Percentiles rank a stretch among this genome's conserved stretches.
Conservation (phyloP, 2,329 filamentous ascomycete species). For the Aspergillus viridinutans region DNA sequence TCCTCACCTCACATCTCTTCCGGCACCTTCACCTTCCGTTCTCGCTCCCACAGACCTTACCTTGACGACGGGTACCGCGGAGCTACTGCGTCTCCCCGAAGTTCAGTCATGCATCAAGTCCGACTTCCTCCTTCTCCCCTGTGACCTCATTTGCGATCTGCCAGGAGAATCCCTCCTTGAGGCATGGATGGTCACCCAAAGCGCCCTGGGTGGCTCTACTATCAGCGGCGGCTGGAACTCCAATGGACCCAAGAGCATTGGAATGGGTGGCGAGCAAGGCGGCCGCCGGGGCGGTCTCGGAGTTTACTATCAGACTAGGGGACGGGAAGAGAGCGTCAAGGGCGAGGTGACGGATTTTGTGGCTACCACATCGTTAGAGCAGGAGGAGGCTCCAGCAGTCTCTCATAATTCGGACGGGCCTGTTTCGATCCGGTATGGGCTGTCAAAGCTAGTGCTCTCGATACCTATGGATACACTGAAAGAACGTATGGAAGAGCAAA, state of each 20-base stretch:
- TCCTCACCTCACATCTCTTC: slow-evolving; percentile 48
- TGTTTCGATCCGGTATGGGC: slow-evolving; percentile 61
- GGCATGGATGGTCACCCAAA: slow-evolving; percentile 85
- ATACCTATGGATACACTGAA: slow-evolving; percentile 87
- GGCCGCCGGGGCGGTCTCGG: slow-evolving; percentile 73
- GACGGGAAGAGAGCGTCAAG: slow-evolving; percentile 67
- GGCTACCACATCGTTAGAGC: slow-evolving; percentile 65
- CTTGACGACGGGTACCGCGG: slow-evolving; percentile 82
- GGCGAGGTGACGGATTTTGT: slow-evolving; percentile 92
- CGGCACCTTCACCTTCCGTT: slow-evolving; percentile 58
- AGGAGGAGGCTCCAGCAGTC: slow-evolving; percentile 47
- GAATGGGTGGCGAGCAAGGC: slow-evolving; percentile 52
- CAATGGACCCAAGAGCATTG: slow-evolving; percentile 43
- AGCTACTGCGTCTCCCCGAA: slow-evolving; percentile 79
- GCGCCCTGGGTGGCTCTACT: slow-evolving; percentile 60
- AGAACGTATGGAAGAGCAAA: slow-evolving; percentile 72
- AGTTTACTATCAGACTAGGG: slow-evolving; percentile 87
- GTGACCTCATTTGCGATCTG: slow-evolving; percentile 88
- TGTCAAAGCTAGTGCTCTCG: slow-evolving; percentile 78
- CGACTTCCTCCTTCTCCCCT: slow-evolving; percentile 88
- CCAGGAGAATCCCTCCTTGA: slow-evolving; percentile 78
- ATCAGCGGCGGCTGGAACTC: slow-evolving; percentile 40
- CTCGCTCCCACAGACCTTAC: slow-evolving; percentile 72
- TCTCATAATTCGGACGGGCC: slow-evolving; percentile 49
- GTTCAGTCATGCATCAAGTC: slow-evolving; percentile 72